A percentile compares a stretch with the other conserved stretches of the same genome.
These are phyloP conservation scores for Mucor plumbeus DNA, from an alignment of 371 early-diverging fungal species.

Conservation along the genomic window DNA sequence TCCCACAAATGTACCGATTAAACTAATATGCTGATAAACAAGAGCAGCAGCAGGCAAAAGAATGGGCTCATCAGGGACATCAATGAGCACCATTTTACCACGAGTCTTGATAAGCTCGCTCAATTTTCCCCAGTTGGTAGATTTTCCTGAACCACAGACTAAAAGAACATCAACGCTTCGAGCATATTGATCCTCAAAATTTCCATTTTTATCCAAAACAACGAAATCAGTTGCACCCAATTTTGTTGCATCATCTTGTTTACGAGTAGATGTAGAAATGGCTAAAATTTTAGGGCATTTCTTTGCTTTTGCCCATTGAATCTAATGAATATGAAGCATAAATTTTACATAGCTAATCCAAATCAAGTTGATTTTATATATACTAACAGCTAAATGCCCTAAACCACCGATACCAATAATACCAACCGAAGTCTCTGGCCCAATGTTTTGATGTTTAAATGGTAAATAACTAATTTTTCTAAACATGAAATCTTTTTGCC, in stretches of 20 bases:
- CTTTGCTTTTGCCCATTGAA: constrained; percentile 65
- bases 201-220: constrained; percentile 18
- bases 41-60: constrained; percentile 47
- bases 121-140: constrained; percentile 57
- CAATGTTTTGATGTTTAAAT: constrained; percentile 56
- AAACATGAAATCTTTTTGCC: neutral
- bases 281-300: constrained; percentile 71
- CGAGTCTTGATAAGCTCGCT: constrained; percentile 54
- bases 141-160: constrained; percentile 58
- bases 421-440: constrained; percentile 55
- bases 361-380: no score
- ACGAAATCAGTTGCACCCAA: constrained; percentile 69
- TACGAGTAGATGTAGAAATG: constrained; percentile 70
- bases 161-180: constrained; percentile 57
- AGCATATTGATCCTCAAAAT: constrained; percentile 15
- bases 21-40: constrained; percentile 51
- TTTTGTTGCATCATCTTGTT: constrained; percentile 68
- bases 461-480: constrained; percentile 42
- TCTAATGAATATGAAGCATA: neutral
- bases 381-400: constrained; percentile 58
- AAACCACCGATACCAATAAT: constrained; percentile 66
- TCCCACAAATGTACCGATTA: constrained; percentile 79
- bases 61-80: constrained; percentile 67
- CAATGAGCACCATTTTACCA: constrained; percentile 70
- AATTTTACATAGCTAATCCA: neutral